Percentiles rank a stretch among this genome's conserved stretches.
Conservation (phyloP, 495 filamentous ascomycete genomes). For the Bacidia rubella region DNA sequence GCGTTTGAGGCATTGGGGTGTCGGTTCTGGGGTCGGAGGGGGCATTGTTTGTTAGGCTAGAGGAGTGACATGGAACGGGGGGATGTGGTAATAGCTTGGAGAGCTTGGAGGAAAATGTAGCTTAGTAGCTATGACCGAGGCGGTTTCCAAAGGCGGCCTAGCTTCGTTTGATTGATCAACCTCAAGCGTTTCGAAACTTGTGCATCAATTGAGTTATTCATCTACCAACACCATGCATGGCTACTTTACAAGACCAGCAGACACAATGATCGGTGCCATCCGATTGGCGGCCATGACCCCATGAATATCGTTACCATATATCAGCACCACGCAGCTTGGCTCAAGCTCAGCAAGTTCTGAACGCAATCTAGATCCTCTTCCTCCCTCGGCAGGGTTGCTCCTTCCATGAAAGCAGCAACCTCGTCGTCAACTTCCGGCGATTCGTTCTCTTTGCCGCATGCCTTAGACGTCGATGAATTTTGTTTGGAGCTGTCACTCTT, state of each 20-base stretch:
- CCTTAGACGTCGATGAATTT: not conserved
- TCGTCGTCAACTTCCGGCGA: conserved; percentile 38
- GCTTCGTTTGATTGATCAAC: too few relatives aligned
- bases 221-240: too few relatives aligned
- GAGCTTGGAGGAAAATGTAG: too few relatives aligned
- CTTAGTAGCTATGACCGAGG: too few relatives aligned
- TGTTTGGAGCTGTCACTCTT: conserved; percentile 6
- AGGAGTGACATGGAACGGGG: too few relatives aligned
- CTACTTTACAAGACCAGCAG: not conserved
- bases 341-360: conserved; percentile 62
- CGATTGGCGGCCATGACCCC: not conserved
- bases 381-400: conserved; percentile 44
- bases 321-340: conserved; percentile 49
- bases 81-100: too few relatives aligned
- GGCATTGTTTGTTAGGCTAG: too few relatives aligned
- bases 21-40: conserved; percentile 17
- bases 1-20: conserved; percentile 37
- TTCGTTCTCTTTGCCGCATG: conserved; percentile 22
- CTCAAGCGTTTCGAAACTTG: too few relatives aligned
- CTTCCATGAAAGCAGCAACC: conserved; percentile 55
- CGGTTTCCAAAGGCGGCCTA: too few relatives aligned
- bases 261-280: not conserved
- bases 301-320: conserved; percentile 1
- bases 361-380: conserved; percentile 66
- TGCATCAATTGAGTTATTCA: too few relatives aligned